Percentiles rank a stretch among this genome's conserved stretches.
These are phyloP conservation scores for Blepharisma undulans DNA, from an alignment of 169 alveolate species.

Conservation along the genomic window DNA sequence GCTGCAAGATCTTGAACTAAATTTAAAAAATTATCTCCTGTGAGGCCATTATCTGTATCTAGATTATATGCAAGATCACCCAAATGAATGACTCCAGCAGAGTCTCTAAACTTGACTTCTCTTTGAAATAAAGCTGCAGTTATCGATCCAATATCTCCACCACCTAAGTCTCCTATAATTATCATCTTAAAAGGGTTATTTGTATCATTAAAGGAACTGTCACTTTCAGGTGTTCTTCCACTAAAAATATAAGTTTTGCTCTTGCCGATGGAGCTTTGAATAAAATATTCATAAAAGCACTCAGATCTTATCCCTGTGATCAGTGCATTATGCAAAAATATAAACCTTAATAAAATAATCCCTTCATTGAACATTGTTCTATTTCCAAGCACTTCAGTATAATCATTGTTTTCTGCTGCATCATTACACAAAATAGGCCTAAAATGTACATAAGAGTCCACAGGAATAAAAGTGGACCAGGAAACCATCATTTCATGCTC, in stretches of 20 bases:
- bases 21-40: background rate
- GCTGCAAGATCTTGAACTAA: background rate
- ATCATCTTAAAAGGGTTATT: background rate
- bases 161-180: background rate
- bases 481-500: constrained; percentile 5
- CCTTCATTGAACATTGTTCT: background rate
- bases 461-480: constrained; percentile 1
- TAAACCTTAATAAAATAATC: background rate
- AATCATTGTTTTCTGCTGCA: background rate
- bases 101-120: background rate
- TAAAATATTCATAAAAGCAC: constrained; percentile 13
- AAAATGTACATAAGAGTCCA: background rate
- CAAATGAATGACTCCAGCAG: constrained; percentile 2
- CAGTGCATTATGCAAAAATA: background rate
- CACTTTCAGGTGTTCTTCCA: constrained; percentile 29
- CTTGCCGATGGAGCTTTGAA: background rate
- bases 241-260: background rate
- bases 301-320: background rate
- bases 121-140: background rate
- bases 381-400: background rate
- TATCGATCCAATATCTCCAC: background rate
- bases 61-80: constrained; percentile 26
- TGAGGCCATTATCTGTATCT: background rate
- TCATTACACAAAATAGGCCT: background rate
- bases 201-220: background rate